These are phyloP conservation scores for Zanthoxylum bungeanum DNA, from an alignment of 345 rosid species.

Conservation along the genomic window DNA sequence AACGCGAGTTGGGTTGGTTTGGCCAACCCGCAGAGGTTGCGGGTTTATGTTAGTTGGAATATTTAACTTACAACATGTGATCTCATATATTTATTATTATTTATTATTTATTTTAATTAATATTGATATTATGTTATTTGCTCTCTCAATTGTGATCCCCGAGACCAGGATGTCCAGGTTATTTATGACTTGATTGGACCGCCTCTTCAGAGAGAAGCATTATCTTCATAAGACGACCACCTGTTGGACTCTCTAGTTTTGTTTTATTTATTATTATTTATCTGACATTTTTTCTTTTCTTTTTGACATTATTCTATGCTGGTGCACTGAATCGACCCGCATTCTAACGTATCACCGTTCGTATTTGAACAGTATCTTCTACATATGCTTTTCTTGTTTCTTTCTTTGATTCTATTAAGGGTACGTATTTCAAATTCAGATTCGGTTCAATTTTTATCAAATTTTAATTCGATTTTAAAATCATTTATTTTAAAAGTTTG, in stretches of 20 bases:
- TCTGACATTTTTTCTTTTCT: neutral
- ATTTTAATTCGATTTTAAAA: too few species aligned
- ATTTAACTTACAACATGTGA: too few species aligned
- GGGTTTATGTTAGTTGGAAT: too few species aligned
- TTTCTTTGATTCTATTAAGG: neutral
- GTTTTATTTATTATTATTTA: slow-evolving; percentile 5
- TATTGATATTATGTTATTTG: neutral
- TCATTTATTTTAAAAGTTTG: too few species aligned
- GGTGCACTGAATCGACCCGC: slow-evolving; percentile 16
- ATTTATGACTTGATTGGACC: neutral
- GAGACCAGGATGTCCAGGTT: too few species aligned
- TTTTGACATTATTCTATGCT: neutral
- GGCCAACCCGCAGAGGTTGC: too few species aligned
- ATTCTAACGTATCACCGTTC: too few species aligned
- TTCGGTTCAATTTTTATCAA: too few species aligned
- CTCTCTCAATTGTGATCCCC: too few species aligned
- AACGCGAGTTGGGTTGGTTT: too few species aligned
- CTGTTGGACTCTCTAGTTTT: slow-evolving; percentile 5
- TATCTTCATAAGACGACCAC: neutral
- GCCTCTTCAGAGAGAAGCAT: neutral
- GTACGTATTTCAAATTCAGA: too few species aligned
- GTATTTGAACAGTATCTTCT: neutral
- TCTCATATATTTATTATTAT: neutral
- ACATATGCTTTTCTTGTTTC: neutral
- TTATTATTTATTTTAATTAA: too few species aligned